Evolutionary conservation across 2,329 filamentous ascomycete species (phyloP).

Genomic region (Cladorrhinum sp.): DNA sequence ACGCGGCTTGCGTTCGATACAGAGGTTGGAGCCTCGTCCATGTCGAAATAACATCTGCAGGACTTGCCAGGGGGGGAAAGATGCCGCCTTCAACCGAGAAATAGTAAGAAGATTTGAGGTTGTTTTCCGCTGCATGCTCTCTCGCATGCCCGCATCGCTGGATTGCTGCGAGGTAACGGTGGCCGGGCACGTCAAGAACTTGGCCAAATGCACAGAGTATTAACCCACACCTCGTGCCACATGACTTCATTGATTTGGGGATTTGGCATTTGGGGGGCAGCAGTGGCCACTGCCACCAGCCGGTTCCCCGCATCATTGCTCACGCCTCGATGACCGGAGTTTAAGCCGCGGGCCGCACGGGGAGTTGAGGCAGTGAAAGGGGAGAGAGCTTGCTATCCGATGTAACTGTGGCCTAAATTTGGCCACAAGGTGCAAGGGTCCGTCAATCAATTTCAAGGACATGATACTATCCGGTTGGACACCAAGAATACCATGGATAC

Average conservation of each 20-base stretch:
- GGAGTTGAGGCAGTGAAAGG: slow-evolving; percentile 10
- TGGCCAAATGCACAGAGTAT: not conserved
- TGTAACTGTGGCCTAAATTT: slow-evolving; percentile 23
- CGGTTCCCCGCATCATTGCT: slow-evolving; percentile 5
- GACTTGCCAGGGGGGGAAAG: not conserved
- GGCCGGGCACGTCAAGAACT: not conserved
- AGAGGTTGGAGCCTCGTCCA: not conserved
- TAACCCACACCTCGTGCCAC: not conserved
- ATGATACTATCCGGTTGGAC: slow-evolving; percentile 2
- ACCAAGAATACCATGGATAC: not conserved
- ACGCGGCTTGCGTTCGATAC: not conserved
- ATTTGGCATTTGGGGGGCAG: slow-evolving; percentile 1
- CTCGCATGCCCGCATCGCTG: slow-evolving; percentile 9
- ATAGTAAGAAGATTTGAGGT: not conserved
- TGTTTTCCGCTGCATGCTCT: slow-evolving; percentile 4
- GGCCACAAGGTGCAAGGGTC: slow-evolving; percentile 20
- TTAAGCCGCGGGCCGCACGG: slow-evolving; percentile 13
- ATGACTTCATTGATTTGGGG: not conserved
- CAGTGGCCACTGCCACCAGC: not conserved
- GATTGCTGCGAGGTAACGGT: slow-evolving; percentile 6
- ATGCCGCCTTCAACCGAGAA: not conserved
- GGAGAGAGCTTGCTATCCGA: slow-evolving; percentile 4
- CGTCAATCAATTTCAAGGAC: slow-evolving; percentile 12
- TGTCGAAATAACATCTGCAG: not conserved
- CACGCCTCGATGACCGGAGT: slow-evolving; percentile 6